These are phyloP conservation scores for Ensete glaucum DNA, from an alignment of 176 grass and related monocot genomes.

Conservation along the genomic window DNA sequence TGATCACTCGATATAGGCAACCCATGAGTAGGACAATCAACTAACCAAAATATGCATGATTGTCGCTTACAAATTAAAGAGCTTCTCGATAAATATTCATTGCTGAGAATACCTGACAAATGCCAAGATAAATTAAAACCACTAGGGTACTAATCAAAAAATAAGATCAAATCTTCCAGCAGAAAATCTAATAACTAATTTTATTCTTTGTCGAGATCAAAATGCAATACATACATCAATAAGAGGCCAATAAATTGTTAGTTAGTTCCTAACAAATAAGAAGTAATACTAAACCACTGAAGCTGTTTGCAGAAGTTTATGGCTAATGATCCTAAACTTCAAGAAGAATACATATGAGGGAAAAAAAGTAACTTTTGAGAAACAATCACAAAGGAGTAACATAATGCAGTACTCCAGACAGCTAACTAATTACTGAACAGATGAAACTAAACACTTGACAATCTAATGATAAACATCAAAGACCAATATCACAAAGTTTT, in stretches of 20 bases:
- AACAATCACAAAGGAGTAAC: background rate
- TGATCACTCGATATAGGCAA: no score
- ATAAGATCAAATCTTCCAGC: no score
- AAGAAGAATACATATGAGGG: background rate
- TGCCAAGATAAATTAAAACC: no score
- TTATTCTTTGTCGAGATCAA: no score
- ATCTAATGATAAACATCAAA: background rate
- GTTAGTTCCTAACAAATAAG: background rate
- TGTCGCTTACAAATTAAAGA: no score
- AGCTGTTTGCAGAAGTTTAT: background rate
- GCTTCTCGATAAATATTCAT: no score
- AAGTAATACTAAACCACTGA: background rate
- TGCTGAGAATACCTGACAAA: no score
- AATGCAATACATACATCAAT: background rate
- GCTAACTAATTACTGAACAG: background rate
- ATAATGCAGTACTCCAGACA: background rate
- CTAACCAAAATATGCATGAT: no score
- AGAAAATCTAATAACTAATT: no score
- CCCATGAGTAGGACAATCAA: no score
- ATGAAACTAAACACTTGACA: background rate
- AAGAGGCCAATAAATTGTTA: background rate
- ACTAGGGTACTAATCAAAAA: no score
- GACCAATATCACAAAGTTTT: background rate
- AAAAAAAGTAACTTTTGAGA: background rate
- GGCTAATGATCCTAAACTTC: background rate